A percentile compares a stretch with the other conserved stretches of the same genome.
phyloP scores from a whole-genome alignment of 2,329 filamentous ascomycete species.

The Talaromyces sp. region DNA sequence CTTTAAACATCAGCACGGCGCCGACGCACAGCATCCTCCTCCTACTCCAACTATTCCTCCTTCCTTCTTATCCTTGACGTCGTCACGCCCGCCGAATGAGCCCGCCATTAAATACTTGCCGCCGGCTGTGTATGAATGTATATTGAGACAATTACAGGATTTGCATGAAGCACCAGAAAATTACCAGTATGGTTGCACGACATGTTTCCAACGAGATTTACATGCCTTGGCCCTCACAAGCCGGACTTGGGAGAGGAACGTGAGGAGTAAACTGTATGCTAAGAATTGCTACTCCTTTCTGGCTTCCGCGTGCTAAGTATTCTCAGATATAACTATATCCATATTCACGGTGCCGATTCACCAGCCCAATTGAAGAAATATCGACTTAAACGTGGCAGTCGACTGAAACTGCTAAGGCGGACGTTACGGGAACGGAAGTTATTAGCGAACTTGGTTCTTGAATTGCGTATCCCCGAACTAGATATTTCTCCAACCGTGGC shows the following conservation, averaged over 20 bases:
- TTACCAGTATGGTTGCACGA: conserved; percentile 43
- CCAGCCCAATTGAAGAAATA: conserved; percentile 44
- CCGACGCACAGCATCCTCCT: not conserved
- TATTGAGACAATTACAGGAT: conserved; percentile 47
- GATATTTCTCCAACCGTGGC: conserved; percentile 32
- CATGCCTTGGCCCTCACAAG: conserved; percentile 50
- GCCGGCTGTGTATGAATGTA: conserved; percentile 51
- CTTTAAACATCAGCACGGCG: conserved; percentile 29
- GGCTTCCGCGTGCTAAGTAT: conserved; percentile 15
- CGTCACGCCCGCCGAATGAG: conserved; percentile 20
- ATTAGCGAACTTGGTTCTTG: conserved; percentile 49
- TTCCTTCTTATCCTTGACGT: conserved; percentile 16
- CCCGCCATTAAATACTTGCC: conserved; percentile 45
- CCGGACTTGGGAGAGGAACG: conserved; percentile 52
- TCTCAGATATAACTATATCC: conserved; percentile 46
- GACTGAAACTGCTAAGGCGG: conserved; percentile 51
- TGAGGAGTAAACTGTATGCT: conserved; percentile 48
- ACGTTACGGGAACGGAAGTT: conserved; percentile 49
- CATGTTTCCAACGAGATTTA: conserved; percentile 53
- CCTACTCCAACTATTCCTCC: conserved; percentile 26
- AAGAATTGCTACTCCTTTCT: not conserved
- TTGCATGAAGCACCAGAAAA: conserved; percentile 36
- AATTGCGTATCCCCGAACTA: conserved; percentile 50
- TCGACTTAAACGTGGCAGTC: conserved; percentile 45
- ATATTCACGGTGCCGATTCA: conserved; percentile 46